phyloP scores from a whole-genome alignment of 441 rosid genomes.

The Hypseocharis bilobata region DNA sequence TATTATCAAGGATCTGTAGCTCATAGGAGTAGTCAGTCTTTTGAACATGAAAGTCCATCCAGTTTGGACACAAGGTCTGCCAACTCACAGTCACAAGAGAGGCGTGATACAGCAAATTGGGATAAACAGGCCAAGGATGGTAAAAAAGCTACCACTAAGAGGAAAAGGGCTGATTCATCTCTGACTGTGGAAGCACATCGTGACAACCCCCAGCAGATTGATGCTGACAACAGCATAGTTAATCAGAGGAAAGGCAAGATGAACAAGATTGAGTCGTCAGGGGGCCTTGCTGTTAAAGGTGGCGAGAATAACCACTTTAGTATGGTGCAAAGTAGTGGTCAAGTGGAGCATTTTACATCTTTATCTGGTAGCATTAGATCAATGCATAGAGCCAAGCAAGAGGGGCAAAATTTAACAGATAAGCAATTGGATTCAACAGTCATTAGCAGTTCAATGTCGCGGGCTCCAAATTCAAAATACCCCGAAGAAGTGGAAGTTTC shows the following conservation, averaged over 20 bases:
- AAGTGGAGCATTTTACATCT: conserved; percentile 32
- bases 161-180: conserved; percentile 72
- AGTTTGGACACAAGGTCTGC: conserved; percentile 84
- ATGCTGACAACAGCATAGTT: conserved; percentile 29
- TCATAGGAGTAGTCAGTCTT: conserved; percentile 62
- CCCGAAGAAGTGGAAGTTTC: conserved; percentile 39
- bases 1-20: conserved; percentile 68
- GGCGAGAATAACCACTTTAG: conserved; percentile 34
- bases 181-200: conserved; percentile 37
- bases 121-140: conserved; percentile 38
- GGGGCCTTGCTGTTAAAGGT: conserved; percentile 38
- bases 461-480: conserved; percentile 24
- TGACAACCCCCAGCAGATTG: conserved; percentile 48
- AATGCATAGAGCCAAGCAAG: conserved; percentile 27
- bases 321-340: conserved; percentile 32
- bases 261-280: conserved; percentile 51
- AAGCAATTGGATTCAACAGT: conserved; percentile 23
- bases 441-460: conserved; percentile 18
- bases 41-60: conserved; percentile 91
- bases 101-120: conserved; percentile 39
- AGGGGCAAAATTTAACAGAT: conserved; percentile 26
- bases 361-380: conserved; percentile 25
- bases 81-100: conserved; percentile 76
- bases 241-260: conserved; percentile 54
- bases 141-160: conserved; percentile 52